Conservation (phyloP, 2,329 filamentous ascomycete species). For the Stagonosporopsis tanaceti region DNA sequence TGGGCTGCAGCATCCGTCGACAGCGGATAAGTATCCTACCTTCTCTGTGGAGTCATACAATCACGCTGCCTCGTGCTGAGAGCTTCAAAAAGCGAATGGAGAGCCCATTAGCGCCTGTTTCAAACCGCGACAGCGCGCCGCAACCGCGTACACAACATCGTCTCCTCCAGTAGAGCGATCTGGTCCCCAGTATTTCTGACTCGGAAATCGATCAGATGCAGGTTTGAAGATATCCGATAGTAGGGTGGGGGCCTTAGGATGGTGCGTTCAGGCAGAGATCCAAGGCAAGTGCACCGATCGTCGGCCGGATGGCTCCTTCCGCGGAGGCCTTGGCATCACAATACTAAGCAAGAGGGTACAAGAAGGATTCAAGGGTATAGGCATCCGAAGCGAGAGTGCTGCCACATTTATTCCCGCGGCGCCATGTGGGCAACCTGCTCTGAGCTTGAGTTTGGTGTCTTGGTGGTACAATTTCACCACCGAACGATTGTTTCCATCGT, state of each 20-base stretch:
- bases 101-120: constrained; percentile 8
- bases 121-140: constrained; percentile 18
- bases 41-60: background rate
- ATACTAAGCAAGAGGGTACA: constrained; percentile 23
- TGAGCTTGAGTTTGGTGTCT: background rate
- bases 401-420: constrained; percentile 20
- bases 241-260: background rate
- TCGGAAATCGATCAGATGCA: constrained; percentile 2
- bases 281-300: constrained; percentile 28
- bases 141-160: constrained; percentile 6
- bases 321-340: constrained; percentile 31
- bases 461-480: constrained; percentile 5
- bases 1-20: background rate
- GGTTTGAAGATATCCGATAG: background rate
- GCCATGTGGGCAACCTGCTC: constrained; percentile 3
- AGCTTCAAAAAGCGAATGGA: background rate
- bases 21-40: background rate
- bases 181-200: constrained; percentile 3
- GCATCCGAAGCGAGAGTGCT: constrained; percentile 13
- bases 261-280: constrained; percentile 3
- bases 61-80: background rate
- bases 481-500: background rate
- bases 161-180: background rate
- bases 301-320: constrained; percentile 23
- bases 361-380: constrained; percentile 20